Percentiles rank a stretch among this genome's conserved stretches.
Conservation (phyloP, 352 stramenopile genomes). For the Globisporangium spinosum region DNA sequence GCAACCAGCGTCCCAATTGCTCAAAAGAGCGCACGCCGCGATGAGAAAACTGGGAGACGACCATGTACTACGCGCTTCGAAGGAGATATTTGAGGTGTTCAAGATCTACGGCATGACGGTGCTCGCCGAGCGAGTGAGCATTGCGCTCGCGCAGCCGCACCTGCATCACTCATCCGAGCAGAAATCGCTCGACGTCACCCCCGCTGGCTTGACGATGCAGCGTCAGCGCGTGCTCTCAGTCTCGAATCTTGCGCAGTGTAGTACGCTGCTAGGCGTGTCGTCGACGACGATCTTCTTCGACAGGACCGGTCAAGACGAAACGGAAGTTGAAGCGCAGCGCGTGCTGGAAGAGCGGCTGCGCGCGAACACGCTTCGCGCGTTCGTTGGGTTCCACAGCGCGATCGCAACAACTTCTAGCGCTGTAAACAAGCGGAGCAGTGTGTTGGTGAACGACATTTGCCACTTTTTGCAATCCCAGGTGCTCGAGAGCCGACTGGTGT, state of each 20-base stretch:
- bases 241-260: constrained; percentile 49
- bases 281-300: constrained; percentile 12
- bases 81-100: constrained; percentile 78
- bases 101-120: constrained; percentile 82
- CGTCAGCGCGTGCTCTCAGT: constrained; percentile 59
- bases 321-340: constrained; percentile 17
- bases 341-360: constrained; percentile 36
- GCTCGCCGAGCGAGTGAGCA: constrained; percentile 61
- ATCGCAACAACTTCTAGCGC: constrained; percentile 33
- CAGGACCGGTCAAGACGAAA: constrained; percentile 1
- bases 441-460: constrained; percentile 37
- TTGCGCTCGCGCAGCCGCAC: constrained; percentile 39
- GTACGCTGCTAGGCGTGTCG: constrained; percentile 34
- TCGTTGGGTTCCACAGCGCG: constrained; percentile 69
- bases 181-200: constrained; percentile 21
- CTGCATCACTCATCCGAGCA: constrained; percentile 12
- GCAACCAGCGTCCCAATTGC: not conserved
- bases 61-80: constrained; percentile 53
- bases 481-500: not conserved
- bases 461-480: constrained; percentile 22
- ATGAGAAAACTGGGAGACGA: constrained; percentile 31
- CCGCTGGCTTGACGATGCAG: constrained; percentile 46
- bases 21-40: constrained; percentile 11
- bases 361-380: constrained; percentile 63
- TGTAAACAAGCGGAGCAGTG: constrained; percentile 24